These are phyloP conservation scores for Pseudogymnoascus sp. DNA, from an alignment of 2,329 filamentous ascomycete genomes.

Conservation along the genomic window DNA sequence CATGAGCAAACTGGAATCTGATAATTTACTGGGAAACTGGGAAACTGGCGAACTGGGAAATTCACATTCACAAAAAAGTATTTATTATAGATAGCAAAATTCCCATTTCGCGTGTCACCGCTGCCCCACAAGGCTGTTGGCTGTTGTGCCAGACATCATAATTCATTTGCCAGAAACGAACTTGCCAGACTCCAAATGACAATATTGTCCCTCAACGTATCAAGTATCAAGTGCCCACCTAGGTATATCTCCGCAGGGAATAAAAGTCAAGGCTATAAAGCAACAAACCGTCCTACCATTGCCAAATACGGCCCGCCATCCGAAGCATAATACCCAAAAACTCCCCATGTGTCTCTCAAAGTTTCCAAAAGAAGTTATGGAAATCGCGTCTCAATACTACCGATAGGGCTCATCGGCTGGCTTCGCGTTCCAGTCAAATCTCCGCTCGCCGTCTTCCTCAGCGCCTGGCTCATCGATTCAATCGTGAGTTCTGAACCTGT, in stretches of 20 bases:
- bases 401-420: conserved; percentile 51
- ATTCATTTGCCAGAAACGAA: conserved; percentile 9
- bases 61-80: not conserved
- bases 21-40: not conserved
- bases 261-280: not conserved
- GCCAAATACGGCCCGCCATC: not conserved
- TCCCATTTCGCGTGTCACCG: conserved; percentile 4
- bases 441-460: conserved; percentile 76
- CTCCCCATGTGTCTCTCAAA: not conserved
- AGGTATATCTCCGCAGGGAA: conserved; percentile 4
- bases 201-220: not conserved
- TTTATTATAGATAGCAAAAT: not conserved
- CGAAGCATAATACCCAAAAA: conserved; percentile 5
- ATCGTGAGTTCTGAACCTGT: conserved; percentile 68
- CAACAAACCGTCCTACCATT: not conserved
- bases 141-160: conserved; percentile 2
- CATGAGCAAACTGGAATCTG: not conserved
- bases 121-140: not conserved
- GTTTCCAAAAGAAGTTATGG: not conserved
- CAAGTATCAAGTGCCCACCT: conserved; percentile 1
- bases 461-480: conserved; percentile 87
- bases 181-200: not conserved
- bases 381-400: conserved; percentile 22
- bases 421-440: conserved; percentile 59
- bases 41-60: not conserved